These are phyloP conservation scores for Psophocarpus tetragonolobus DNA, from an alignment of 306 rosid genomes.

Conservation along the genomic window DNA sequence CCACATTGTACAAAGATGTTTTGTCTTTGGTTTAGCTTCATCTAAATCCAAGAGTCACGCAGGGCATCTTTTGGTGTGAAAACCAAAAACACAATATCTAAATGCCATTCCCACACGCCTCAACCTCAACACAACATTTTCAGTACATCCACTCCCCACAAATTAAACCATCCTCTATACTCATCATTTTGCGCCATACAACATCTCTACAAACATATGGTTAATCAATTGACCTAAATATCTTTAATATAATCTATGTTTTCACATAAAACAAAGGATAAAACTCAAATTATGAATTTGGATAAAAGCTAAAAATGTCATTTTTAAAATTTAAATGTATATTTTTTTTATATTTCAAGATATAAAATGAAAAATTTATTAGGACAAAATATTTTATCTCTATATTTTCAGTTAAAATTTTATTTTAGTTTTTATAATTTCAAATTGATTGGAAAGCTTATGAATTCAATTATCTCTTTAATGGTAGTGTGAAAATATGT, in stretches of 20 bases:
- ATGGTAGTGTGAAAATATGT: too few species aligned
- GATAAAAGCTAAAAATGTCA: neutral
- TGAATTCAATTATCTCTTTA: too few species aligned
- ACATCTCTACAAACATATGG: too few species aligned
- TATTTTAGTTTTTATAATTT: too few species aligned
- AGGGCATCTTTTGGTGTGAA: neutral
- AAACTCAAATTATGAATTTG: neutral
- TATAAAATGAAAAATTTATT: neutral
- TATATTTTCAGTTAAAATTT: too few species aligned
- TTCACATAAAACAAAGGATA: neutral
- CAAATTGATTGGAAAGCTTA: too few species aligned
- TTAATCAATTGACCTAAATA: too few species aligned
- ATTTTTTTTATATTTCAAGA: neutral
- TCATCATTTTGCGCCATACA: neutral
- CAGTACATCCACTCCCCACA: neutral
- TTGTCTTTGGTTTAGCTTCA: constrained; percentile 25
- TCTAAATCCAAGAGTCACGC: neutral
- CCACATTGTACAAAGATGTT: constrained; percentile 28
- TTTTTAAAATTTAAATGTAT: neutral
- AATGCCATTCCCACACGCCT: constrained; percentile 12
- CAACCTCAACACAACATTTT: neutral
- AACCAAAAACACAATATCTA: neutral
- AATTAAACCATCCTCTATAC: too few species aligned
- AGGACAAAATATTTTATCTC: too few species aligned
- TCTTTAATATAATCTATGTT: neutral